A percentile compares a stretch with the other conserved stretches of the same genome.
phyloP scores from a whole-genome alignment of 208 protist genomes.

The Trypanosoma theileri region DNA sequence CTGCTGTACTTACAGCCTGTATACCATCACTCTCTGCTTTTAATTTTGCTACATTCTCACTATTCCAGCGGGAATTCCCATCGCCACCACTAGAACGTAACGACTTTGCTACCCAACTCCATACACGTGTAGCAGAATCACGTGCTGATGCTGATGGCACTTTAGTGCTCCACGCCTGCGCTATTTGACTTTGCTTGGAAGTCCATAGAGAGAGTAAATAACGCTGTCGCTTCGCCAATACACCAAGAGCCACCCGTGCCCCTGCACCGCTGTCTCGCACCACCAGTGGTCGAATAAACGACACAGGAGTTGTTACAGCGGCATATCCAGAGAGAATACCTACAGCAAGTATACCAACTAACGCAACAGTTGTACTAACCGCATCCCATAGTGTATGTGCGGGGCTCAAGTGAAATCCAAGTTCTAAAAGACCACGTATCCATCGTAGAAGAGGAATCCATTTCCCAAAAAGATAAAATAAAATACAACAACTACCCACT shows the following conservation, averaged over 20 bases:
- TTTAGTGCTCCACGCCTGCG: conserved; percentile 22
- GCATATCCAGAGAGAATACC: conserved; percentile 78
- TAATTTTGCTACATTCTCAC: conserved; percentile 22
- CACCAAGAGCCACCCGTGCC: conserved; percentile 29
- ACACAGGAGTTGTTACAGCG: conserved; percentile 54
- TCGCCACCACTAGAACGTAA: conserved; percentile 15
- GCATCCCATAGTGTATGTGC: conserved; percentile 7
- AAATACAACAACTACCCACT: not conserved
- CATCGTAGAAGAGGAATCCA: not conserved
- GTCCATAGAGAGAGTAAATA: conserved; percentile 57
- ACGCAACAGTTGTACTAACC: conserved; percentile 32
- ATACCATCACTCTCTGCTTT: conserved; percentile 50
- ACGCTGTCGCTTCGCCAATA: conserved; percentile 58
- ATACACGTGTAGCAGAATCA: not conserved
- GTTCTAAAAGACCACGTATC: not conserved
- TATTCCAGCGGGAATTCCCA: not conserved
- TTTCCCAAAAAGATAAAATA: not conserved
- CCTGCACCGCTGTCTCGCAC: conserved; percentile 30
- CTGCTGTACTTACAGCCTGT: conserved; percentile 46
- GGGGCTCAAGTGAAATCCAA: not conserved
- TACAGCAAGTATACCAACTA: conserved; percentile 55
- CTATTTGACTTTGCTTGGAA: conserved; percentile 47
- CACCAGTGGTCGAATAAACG: conserved; percentile 48
- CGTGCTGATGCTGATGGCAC: not conserved
- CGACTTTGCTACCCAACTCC: conserved; percentile 25